Conservation (phyloP, 1,139 yeast genomes). For the Kodamaea derodonti region DNA sequence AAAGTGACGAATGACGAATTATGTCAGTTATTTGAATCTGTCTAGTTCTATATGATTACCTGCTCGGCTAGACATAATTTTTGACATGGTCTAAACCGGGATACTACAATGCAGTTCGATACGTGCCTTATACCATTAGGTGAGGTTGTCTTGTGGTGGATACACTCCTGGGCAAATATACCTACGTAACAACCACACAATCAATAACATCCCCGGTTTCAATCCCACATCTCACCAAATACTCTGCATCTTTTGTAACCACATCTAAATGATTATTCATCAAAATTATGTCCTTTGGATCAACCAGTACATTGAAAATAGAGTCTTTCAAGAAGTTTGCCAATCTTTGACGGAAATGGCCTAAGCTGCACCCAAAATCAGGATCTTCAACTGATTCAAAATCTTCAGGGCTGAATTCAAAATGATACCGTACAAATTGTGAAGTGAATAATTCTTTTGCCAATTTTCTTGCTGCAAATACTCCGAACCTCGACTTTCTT, state of each 20-base stretch:
- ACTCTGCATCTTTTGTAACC: slow-evolving; percentile 24
- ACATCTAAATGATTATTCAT: slow-evolving; percentile 5
- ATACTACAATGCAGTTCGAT: no score
- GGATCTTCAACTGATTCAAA: slow-evolving; percentile 54
- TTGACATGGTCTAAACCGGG: no score
- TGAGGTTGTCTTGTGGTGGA: no score
- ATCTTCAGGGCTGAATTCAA: slow-evolving; percentile 82
- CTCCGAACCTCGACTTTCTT: slow-evolving; percentile 10
- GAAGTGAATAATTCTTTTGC: slow-evolving; percentile 11
- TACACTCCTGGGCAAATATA: no score
- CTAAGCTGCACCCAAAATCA: slow-evolving; percentile 67
- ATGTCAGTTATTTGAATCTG: no score
- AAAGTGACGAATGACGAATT: no score
- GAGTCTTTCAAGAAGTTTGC: slow-evolving; percentile 53
- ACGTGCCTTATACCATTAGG: no score
- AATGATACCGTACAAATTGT: slow-evolving; percentile 52
- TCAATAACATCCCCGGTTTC: slow-evolving; percentile 64
- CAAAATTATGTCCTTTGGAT: slow-evolving; percentile 5
- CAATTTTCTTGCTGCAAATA: slow-evolving; percentile 16
- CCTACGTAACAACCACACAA: no score
- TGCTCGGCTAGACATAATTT: no score
- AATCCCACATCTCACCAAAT: slow-evolving; percentile 56
- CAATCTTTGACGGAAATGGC: slow-evolving; percentile 53
- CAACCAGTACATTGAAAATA: slow-evolving; percentile 25
- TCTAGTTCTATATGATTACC: no score